Base-by-base conservation (phyloP, 257 asterid species). In the Marsdenia floribunda region DNA sequence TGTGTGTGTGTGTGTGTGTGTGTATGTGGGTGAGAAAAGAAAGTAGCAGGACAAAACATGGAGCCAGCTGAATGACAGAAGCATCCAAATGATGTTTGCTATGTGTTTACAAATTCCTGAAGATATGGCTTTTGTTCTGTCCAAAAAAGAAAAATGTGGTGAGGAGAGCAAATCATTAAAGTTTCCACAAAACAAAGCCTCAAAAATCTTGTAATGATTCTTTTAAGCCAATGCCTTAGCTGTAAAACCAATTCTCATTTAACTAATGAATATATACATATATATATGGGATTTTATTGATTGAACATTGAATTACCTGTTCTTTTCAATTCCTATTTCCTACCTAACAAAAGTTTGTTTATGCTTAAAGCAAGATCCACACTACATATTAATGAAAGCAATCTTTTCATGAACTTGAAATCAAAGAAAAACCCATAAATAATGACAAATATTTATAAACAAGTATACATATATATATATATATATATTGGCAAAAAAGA, bases 321-420 rank as follows among this genome's bases (percentile, higher is more conserved):
- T 24, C 71, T 79, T 79, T 76, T 78, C 33, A 69, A 37, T 29
- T 53, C 75, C 70, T 44, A 44, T 44, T 44, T 44, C 75, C 65
- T 70, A 77, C 87, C 88, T 81, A 86, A 76, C 88, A 80, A 81
- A 53, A 83, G 52, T 70, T 44, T 77, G 82, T 79, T 80, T 68
- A 78, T 77, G 88, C 96, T 88, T 92, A 79, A 88, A 88, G 92
- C 88, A 86, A 71, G 87, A 85, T 82, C 83, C 74, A 73, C 74
- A 73, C 46, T 50, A 26, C 12, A 7, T 7, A 44, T 44, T 44
- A 44, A 44, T 65, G 76, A 85, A 80, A 84, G 80, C 85, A 86
- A 74, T 67, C 57, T 72, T 80, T 78, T n/a, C 74, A 46, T 72
- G 5, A 76, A 53, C 61, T 73, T 78, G 80, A 74, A 77, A 75